phyloP scores from a whole-genome alignment of 2,329 filamentous ascomycete genomes.

The Epicoccum nigrum region DNA sequence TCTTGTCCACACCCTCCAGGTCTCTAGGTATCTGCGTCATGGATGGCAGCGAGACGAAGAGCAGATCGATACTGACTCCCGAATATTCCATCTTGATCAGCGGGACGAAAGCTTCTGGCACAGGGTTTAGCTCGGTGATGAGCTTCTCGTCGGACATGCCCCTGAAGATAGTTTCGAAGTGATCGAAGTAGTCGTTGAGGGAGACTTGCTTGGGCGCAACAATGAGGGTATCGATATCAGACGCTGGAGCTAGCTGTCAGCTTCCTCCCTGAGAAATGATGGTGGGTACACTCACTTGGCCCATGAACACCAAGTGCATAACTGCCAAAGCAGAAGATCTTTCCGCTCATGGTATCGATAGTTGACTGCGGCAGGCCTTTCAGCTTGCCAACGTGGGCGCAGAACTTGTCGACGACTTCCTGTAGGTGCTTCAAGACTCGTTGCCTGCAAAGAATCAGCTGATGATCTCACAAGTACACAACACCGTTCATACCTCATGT shows the following conservation, averaged over 20 bases:
- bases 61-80: constrained; percentile 92
- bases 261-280: not conserved
- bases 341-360: constrained; percentile 83
- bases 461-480: not conserved
- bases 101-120: constrained; percentile 90
- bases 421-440: constrained; percentile 78
- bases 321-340: constrained; percentile 95
- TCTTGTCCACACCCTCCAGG: constrained; percentile 80
- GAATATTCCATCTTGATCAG: constrained; percentile 96
- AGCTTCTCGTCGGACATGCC: constrained; percentile 77
- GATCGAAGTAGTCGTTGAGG: constrained; percentile 88
- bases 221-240: constrained; percentile 96
- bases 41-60: constrained; percentile 59
- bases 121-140: constrained; percentile 82
- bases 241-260: constrained; percentile 61
- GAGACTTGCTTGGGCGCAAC: constrained; percentile 88
- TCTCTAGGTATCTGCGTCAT: constrained; percentile 57
- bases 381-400: constrained; percentile 76
- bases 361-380: constrained; percentile 77
- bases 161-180: constrained; percentile 81
- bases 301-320: constrained; percentile 93
- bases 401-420: constrained; percentile 82
- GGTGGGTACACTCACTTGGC: constrained; percentile 60
- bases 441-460: constrained; percentile 57
- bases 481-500: constrained; percentile 68